Evolutionary conservation across 2,329 filamentous ascomycete species (phyloP).

Genomic region (Ampelomyces quisqualis): DNA sequence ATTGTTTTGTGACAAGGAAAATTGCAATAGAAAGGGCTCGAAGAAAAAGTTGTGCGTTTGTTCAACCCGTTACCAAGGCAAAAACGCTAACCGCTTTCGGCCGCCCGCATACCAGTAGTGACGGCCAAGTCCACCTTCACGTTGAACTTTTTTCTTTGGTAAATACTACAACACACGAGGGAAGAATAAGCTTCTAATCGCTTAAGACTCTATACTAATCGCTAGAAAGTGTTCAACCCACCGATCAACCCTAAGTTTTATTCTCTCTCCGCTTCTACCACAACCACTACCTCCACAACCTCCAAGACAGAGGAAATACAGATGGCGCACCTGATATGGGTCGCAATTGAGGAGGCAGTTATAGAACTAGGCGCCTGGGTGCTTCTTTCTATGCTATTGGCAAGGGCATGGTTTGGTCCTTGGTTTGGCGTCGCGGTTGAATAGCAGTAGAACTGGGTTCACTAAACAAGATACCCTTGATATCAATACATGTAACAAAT

Average conservation of each 20-base stretch:
- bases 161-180: neutral
- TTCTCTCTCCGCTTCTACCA: neutral
- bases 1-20: too few species aligned
- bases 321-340: too few species aligned
- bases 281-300: neutral
- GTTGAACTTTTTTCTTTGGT: neutral
- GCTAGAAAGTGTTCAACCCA: neutral
- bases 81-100: neutral
- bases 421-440: neutral
- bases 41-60: neutral
- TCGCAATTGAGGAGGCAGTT: too few species aligned
- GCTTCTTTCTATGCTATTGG: neutral
- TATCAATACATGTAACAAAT: neutral
- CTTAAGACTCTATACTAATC: neutral
- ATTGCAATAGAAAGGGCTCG: neutral
- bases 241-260: too few species aligned
- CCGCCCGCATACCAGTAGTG: neutral
- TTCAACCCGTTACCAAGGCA: neutral
- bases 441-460: neutral
- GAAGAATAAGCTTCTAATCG: neutral
- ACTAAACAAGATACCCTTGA: neutral
- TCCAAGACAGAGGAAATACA: neutral
- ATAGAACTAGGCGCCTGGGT: too few species aligned
- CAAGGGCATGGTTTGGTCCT: neutral
- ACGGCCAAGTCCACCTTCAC: neutral